phyloP scores from a whole-genome alignment of 352 stramenopile genomes.

The Phytophthora rubi region DNA sequence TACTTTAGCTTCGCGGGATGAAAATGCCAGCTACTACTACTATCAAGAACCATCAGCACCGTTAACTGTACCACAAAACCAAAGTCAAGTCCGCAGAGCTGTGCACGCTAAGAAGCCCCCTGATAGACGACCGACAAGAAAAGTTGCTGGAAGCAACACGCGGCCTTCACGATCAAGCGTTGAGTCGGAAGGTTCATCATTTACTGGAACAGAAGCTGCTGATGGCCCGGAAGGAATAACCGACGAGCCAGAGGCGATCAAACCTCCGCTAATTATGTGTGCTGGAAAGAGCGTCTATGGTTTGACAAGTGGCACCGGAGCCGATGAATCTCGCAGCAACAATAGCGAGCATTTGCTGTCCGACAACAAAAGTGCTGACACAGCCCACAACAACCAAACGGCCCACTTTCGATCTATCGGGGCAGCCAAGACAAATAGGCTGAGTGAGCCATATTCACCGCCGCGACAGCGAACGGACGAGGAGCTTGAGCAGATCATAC shows the following conservation, averaged over 20 bases:
- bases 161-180: conserved; percentile 1
- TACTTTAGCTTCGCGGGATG: conserved; percentile 22
- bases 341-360: neutral
- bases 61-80: neutral
- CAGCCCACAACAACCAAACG: conserved; percentile 3
- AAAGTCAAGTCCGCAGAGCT: conserved; percentile 6
- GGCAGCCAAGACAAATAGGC: conserved; percentile 1
- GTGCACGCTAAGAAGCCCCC: conserved; percentile 23
- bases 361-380: neutral
- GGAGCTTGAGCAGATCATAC: conserved; percentile 74
- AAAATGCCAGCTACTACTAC: conserved; percentile 32
- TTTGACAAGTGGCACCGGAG: neutral
- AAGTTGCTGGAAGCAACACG: conserved; percentile 9
- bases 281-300: conserved; percentile 33
- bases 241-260: neutral
- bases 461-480: conserved; percentile 48
- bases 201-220: neutral
- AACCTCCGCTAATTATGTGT: conserved; percentile 29
- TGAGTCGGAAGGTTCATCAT: neutral
- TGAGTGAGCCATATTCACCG: conserved; percentile 3
- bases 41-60: conserved; percentile 28
- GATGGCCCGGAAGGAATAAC: neutral
- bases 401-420: neutral
- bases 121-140: conserved; percentile 12
- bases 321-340: conserved; percentile 10